phyloP scores from a whole-genome alignment of 2,329 filamentous ascomycete genomes.

The Penicillium fuscoglaucum region DNA sequence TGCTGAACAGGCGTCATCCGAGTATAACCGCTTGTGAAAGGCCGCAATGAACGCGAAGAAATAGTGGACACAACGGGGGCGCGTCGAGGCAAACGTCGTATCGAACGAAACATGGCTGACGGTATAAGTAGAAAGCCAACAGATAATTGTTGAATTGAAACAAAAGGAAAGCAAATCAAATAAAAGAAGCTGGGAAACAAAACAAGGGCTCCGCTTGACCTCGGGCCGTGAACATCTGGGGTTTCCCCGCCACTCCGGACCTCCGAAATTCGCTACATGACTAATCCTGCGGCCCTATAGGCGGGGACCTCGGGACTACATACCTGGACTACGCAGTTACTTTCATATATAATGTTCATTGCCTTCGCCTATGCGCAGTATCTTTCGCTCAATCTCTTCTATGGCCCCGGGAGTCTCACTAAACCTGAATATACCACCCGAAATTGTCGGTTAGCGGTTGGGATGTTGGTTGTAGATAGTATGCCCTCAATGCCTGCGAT shows the following conservation, averaged over 20 bases:
- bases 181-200: neutral
- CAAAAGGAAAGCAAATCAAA: neutral
- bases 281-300: neutral
- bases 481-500: neutral
- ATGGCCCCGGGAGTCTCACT: fast-evolving
- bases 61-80: constrained; percentile 21
- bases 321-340: neutral
- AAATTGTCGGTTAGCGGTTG: neutral
- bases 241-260: constrained; percentile 7
- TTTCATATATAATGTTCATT: neutral
- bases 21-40: constrained; percentile 41
- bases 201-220: constrained; percentile 6
- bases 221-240: constrained; percentile 13
- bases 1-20: constrained; percentile 62
- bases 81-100: constrained; percentile 40
- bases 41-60: constrained; percentile 32
- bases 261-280: constrained; percentile 8
- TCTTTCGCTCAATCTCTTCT: too few relatives aligned
- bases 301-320: neutral
- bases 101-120: constrained; percentile 38
- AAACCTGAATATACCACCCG: too few relatives aligned
- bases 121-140: neutral
- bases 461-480: neutral
- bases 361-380: neutral
- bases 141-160: neutral